Conservation (phyloP, 306 rosid genomes). For the Phaseolus lunatus region DNA sequence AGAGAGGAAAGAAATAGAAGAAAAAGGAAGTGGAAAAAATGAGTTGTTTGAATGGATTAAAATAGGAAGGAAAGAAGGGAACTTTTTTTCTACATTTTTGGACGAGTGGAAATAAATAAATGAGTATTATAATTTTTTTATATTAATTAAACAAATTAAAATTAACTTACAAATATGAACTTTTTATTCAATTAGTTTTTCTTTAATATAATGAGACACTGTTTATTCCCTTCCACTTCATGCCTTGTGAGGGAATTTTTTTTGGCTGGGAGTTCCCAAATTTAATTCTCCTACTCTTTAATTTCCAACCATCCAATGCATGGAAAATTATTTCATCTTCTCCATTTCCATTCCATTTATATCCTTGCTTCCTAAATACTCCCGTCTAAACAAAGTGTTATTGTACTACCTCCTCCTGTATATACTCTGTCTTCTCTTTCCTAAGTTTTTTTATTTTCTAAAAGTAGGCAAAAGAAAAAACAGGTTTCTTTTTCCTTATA, state of each 20-base stretch:
- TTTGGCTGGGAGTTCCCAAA: not conserved
- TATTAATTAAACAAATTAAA: too few species aligned
- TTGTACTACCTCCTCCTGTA: conserved; percentile 13
- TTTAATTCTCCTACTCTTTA: not conserved
- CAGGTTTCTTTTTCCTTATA: not conserved
- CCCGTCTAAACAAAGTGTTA: not conserved
- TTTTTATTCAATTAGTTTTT: not conserved
- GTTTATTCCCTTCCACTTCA: not conserved
- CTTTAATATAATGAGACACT: too few species aligned
- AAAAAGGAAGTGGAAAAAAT: not conserved
- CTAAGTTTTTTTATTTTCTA: conserved; percentile 11
- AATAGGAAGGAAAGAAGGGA: too few species aligned
- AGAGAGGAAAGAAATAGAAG: too few species aligned
- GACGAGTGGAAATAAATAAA: not conserved
- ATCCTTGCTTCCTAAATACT: not conserved
- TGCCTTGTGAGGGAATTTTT: not conserved
- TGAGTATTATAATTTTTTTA: too few species aligned
- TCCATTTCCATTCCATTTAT: not conserved
- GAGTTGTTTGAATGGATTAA: not conserved
- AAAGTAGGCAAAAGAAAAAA: not conserved
- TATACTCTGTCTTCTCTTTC: conserved; percentile 32
- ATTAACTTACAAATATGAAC: not conserved
- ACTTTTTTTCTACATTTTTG: too few species aligned
- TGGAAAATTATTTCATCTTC: not conserved
- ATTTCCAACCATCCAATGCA: not conserved